phyloP scores from a whole-genome alignment of 441 rosid genomes.

The California macrophylla region DNA sequence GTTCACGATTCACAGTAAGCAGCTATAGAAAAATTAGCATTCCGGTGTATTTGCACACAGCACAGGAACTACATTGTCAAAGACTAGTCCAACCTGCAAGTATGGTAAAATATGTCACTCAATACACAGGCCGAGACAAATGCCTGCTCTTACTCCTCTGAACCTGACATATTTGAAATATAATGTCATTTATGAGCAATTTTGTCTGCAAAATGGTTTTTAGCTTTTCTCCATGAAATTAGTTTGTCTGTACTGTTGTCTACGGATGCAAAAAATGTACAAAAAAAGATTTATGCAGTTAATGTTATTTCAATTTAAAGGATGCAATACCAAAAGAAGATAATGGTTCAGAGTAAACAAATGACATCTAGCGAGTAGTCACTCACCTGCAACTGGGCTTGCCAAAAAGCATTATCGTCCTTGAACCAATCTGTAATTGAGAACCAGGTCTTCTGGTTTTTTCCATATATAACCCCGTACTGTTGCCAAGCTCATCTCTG shows the following conservation, averaged over 20 bases:
- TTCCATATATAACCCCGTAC: slow-evolving; percentile 92
- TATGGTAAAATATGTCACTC: neutral
- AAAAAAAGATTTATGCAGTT: neutral
- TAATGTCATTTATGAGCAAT: neutral
- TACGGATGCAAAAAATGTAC: too few relatives aligned
- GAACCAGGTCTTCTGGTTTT: slow-evolving; percentile 90
- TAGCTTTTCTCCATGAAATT: neutral
- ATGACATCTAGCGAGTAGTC: neutral
- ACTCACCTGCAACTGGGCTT: slow-evolving; percentile 27
- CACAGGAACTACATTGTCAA: slow-evolving; percentile 19
- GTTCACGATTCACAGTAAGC: slow-evolving; percentile 11
- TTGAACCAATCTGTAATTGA: slow-evolving; percentile 70
- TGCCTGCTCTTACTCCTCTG: neutral
- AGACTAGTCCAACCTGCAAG: slow-evolving; percentile 24
- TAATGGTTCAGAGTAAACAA: neutral
- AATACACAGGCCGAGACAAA: neutral
- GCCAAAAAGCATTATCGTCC: slow-evolving; percentile 50
- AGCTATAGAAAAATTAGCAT: slow-evolving; percentile 16
- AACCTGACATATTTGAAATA: neutral
- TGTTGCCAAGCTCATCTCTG: slow-evolving; percentile 98
- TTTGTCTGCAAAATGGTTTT: neutral
- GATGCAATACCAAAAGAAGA: neutral
- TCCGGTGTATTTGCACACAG: slow-evolving; percentile 21
- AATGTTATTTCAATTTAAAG: neutral
- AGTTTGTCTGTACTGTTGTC: too few relatives aligned